Evolutionary conservation across 192 early-diverging fungal genomes (phyloP), one percentile per base, ranked within the genome.

Genomic region (Tieghemiomyces parasiticus): DNA sequence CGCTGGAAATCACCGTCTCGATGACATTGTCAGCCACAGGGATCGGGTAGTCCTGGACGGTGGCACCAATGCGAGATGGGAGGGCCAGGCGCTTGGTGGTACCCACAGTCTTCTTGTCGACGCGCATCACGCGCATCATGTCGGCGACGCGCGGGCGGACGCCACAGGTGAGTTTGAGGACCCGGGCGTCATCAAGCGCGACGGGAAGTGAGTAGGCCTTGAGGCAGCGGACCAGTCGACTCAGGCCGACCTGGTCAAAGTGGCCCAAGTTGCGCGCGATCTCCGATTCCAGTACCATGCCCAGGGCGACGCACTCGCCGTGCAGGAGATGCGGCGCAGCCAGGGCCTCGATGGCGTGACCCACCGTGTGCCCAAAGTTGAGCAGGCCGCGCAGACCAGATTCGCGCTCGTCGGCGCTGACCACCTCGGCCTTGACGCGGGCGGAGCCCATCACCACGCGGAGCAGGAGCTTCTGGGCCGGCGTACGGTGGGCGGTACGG

Each of bases 51-150:
- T 78, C 78, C 67, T 98, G 91, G 38, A 82, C 67, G 0, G 90
- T 92, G 60, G 82, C 77, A 35, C 95, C 95, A 53, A 98, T 91
- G 19, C 74, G 73, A 14, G 79, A 71, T 6, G 96, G 74, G 65
- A 98, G 68, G 24, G 96, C 95, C 29, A 98, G 80, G 48, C 85
- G 86, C 68, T 96, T 96, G 65, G 88, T 80, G 54, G 84, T 78
- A 38, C 93, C 95, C 61, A 87, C 79, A 47, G 86, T 98, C 77
- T 98, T 98, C 74, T 96, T 98, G 70, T 98, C 95, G 13, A 98
- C 84, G 19, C 82, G 71, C 88, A 96, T 91, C 63, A 95, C 78
- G 34, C 87, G 81, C 85, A 98, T 77, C 53, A 98, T 72, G 63
- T 79, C 74, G 53, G 91, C 93, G 3, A 92, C 89, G 53, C 80